Evolutionary conservation across 2,329 filamentous ascomycete species (phyloP).

Genomic region (Teratosphaeria zuluensis): DNA sequence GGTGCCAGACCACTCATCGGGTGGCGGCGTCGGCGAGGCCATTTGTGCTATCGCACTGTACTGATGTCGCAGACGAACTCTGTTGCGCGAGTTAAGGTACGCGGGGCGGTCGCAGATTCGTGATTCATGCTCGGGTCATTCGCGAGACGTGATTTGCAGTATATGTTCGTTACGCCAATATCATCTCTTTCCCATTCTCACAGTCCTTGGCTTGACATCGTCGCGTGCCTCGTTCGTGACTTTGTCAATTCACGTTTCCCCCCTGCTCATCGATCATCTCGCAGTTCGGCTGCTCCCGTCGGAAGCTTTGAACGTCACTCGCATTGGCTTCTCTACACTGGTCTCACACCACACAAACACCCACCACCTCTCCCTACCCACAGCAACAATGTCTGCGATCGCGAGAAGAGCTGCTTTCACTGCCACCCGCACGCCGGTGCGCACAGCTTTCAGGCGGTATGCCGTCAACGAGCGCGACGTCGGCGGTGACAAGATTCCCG

Average conservation of each 20-base stretch:
- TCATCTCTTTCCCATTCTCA: background rate
- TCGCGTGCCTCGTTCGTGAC: background rate
- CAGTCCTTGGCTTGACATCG: background rate
- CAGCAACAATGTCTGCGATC: conserved; percentile 36
- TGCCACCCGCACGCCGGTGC: conserved; percentile 30
- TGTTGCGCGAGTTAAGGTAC: background rate
- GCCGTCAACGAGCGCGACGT: background rate
- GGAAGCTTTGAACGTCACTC: background rate
- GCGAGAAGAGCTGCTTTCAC: conserved; percentile 37
- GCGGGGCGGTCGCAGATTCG: background rate
- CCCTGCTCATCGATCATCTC: background rate
- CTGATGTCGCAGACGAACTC: background rate
- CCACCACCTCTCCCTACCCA: background rate
- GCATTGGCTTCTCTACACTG: background rate
- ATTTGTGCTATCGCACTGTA: background rate
- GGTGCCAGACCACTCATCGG: background rate
- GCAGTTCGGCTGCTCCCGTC: background rate
- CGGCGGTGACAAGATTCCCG: conserved; percentile 1
- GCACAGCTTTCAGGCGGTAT: conserved; percentile 13
- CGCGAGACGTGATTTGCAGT: background rate
- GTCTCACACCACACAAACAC: conserved; percentile 1
- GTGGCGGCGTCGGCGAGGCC: background rate
- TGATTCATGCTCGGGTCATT: background rate
- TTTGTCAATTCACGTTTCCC: background rate
- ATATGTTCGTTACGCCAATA: background rate